Evolutionary conservation across 345 rosid species (phyloP).

Genomic region (Euclidium syriacum): DNA sequence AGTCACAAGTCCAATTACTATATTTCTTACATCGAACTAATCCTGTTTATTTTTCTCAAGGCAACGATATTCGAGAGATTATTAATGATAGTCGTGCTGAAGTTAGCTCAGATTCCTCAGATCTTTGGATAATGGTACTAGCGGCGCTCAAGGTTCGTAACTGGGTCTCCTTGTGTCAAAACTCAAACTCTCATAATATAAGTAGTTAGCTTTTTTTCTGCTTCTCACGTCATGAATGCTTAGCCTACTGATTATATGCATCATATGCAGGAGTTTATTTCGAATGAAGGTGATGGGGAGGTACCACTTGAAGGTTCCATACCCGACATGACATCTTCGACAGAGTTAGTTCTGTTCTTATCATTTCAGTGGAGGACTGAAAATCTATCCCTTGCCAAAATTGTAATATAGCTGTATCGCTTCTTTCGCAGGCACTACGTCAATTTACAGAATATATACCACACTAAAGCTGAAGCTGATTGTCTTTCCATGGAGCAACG

Average conservation of each 20-base stretch:
- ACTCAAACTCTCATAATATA: neutral
- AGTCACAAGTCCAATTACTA: neutral
- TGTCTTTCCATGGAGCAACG: conserved; percentile 63
- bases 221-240: neutral
- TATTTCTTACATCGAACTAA: conserved; percentile 4
- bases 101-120: conserved; percentile 61
- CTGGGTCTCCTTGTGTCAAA: neutral
- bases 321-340: conserved; percentile 98
- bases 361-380: neutral
- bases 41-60: conserved; percentile 33
- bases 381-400: neutral
- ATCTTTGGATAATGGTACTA: conserved; percentile 97
- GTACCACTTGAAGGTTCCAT: conserved; percentile 94
- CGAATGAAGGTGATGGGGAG: conserved; percentile 79
- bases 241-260: neutral
- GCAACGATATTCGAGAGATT: conserved; percentile 53
- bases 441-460: conserved; percentile 85
- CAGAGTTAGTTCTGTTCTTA: conserved; percentile 61
- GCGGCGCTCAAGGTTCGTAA: conserved; percentile 83
- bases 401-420: neutral
- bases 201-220: neutral
- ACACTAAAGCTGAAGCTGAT: conserved; percentile 91
- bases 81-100: conserved; percentile 60
- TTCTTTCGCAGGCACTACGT: conserved; percentile 67
- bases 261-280: conserved; percentile 68